Evolutionary conservation across 805 yeast species (phyloP), one percentile per base, ranked within the genome.

Genomic region (Ogataea paradorogensis): DNA sequence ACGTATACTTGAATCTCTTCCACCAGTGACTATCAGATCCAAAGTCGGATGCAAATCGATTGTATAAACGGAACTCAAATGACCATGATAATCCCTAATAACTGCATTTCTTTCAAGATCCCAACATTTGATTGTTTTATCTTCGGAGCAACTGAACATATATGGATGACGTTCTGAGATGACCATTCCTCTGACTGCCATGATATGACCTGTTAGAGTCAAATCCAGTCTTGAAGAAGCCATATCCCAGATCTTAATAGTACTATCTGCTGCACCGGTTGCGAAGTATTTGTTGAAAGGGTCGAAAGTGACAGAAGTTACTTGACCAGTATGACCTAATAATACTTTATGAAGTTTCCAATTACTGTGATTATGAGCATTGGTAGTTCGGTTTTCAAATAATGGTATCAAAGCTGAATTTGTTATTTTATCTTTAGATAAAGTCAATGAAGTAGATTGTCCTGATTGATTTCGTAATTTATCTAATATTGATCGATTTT

Each of bases 281-380:
- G 83, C 95, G 64, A 87, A 91, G 87, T 93, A 93, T 49, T 81
- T 76, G 58, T 89, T 89, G 23, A 83, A 83, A 1, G 95, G 95
- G 45, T 93, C 98, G 14, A 85, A 75, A 7, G 82, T 72, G 3
- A 89, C 66, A n/a, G 86, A 73, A 32, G 95, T 71, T 1, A 93
- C 88, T 90, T 97, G 90, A 0, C 99, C 99, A 27, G 76, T 72
- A 59, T 93, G 99, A 3, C 98, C 98, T 1, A 85, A 78, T 1
- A 91, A 70, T 3, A 91, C 88, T 41, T 83, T 70, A 56, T 69
- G 71, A 5, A 86, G 69, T 50, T 77, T 76, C 95, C 95, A 88
- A 2, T 80, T 76, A 1, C 77, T 74, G 54, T 78, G 86, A 73
- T 64, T 59, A 18, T 52, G 21, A 7, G 4, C n/a, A 23, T 23